These are phyloP conservation scores for Calocybe cyanea DNA, from an alignment of 768 basidiomycete species.

Conservation along the genomic window DNA sequence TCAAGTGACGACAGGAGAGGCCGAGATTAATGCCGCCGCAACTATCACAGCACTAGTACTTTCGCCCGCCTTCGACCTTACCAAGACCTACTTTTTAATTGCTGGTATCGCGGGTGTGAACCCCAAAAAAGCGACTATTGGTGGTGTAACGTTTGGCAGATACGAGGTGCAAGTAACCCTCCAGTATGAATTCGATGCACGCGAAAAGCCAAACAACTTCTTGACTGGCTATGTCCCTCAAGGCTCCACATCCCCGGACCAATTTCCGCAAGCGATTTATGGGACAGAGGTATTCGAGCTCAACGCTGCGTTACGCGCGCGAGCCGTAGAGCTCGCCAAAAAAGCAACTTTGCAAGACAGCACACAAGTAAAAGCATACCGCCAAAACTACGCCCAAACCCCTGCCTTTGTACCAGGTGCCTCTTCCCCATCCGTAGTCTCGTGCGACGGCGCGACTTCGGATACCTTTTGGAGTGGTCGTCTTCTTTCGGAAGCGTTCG, in stretches of 20 bases:
- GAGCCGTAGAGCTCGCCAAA: slow-evolving; percentile 3
- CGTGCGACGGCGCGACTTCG: slow-evolving; percentile 5
- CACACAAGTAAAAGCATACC: background rate
- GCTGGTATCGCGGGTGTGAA: slow-evolving; percentile 5
- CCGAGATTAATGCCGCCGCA: slow-evolving; percentile 4
- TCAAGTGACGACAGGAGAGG: slow-evolving; percentile 4
- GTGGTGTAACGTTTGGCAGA: slow-evolving; percentile 1
- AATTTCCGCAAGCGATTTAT: slow-evolving; percentile 1
- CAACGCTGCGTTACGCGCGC: slow-evolving; percentile 2
- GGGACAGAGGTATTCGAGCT: slow-evolving; percentile 9
- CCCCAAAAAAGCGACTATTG: slow-evolving; percentile 1
- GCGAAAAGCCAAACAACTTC: slow-evolving; percentile 6
- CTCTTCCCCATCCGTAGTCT: slow-evolving; percentile 1
- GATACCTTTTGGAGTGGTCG: slow-evolving; percentile 3
- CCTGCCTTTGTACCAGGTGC: slow-evolving; percentile 3
- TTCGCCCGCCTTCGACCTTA: slow-evolving; percentile 8
- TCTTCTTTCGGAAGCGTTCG: slow-evolving; percentile 2
- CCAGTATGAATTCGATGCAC: slow-evolving; percentile 7
- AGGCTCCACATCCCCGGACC: background rate
- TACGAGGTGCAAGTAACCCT: slow-evolving; percentile 5
- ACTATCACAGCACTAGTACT: slow-evolving; percentile 3
- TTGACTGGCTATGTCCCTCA: slow-evolving; percentile 5
- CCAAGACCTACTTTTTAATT: slow-evolving; percentile 5
- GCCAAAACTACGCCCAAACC: slow-evolving; percentile 4
- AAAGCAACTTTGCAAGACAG: slow-evolving; percentile 3